Evolutionary conservation across 2,329 filamentous ascomycete genomes (phyloP).

Genomic region (Cercospora zeae-maydis): DNA sequence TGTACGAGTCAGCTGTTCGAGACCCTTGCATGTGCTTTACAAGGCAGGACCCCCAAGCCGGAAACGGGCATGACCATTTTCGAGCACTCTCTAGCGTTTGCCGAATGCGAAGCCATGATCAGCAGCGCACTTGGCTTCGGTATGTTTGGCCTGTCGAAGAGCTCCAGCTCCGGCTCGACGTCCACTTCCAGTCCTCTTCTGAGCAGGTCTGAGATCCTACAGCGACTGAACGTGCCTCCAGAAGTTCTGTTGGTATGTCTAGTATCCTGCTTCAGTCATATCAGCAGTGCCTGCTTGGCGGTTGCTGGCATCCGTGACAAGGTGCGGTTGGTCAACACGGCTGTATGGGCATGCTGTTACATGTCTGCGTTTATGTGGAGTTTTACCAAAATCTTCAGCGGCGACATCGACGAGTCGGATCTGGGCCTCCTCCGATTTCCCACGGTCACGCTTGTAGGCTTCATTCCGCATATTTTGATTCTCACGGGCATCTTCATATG

Average conservation of each 20-base stretch:
- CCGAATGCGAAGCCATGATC: constrained; percentile 87
- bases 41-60: constrained; percentile 72
- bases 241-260: constrained; percentile 84
- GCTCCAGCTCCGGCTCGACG: constrained; percentile 31
- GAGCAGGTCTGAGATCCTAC: constrained; percentile 55
- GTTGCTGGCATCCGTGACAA: constrained; percentile 74
- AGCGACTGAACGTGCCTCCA: constrained; percentile 79
- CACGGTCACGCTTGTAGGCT: constrained; percentile 90
- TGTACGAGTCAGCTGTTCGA: constrained; percentile 81
- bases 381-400: constrained; percentile 47
- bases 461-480: constrained; percentile 89
- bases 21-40: constrained; percentile 80
- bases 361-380: constrained; percentile 83
- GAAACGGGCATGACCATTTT: constrained; percentile 97
- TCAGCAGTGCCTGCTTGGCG: constrained; percentile 78
- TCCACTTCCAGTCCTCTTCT: constrained; percentile 22
- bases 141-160: constrained; percentile 56
- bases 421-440: constrained; percentile 78
- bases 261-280: constrained; percentile 83
- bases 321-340: constrained; percentile 81
- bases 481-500: constrained; percentile 74
- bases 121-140: constrained; percentile 74
- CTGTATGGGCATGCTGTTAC: constrained; percentile 84
- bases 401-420: constrained; percentile 57
- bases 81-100: constrained; percentile 92